Conservation (phyloP, 73 alveolate genomes). For the Tetrahymena elliotti region DNA sequence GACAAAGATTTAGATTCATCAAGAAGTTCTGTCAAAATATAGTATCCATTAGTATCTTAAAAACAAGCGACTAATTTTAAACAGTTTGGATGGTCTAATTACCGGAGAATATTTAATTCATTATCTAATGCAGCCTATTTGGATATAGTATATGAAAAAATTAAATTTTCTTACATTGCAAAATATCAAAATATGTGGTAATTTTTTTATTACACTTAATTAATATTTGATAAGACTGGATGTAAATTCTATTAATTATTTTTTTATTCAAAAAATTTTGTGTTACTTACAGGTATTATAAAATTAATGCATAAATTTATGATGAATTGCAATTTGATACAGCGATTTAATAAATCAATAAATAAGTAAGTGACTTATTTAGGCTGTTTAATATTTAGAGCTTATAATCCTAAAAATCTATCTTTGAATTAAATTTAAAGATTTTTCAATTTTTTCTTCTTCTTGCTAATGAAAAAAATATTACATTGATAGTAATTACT, state of each 20-base stretch:
- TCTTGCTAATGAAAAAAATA: no score
- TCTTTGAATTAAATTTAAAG: no score
- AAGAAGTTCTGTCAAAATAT: neutral
- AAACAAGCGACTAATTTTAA: neutral
- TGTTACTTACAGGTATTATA: no score
- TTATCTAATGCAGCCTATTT: neutral
- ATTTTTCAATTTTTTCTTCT: no score
- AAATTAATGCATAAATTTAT: no score
- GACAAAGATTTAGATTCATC: neutral
- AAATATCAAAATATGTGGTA: neutral
- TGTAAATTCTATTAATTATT: no score
- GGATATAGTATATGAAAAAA: neutral
- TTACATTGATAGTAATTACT: no score
- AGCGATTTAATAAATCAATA: no score
- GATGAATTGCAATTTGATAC: no score
- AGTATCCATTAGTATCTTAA: neutral
- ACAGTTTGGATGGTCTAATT: neutral
- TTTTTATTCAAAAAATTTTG: no score
- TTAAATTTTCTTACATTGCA: neutral
- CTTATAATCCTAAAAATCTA: no score
- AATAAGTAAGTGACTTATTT: neutral
- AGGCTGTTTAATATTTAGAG: neutral
- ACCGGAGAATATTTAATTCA: neutral
- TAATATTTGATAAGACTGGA: no score
- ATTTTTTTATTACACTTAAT: neutral